These are phyloP conservation scores for Pythium aphanidermatum DNA, from an alignment of 352 stramenopile genomes.

Conservation along the genomic window DNA sequence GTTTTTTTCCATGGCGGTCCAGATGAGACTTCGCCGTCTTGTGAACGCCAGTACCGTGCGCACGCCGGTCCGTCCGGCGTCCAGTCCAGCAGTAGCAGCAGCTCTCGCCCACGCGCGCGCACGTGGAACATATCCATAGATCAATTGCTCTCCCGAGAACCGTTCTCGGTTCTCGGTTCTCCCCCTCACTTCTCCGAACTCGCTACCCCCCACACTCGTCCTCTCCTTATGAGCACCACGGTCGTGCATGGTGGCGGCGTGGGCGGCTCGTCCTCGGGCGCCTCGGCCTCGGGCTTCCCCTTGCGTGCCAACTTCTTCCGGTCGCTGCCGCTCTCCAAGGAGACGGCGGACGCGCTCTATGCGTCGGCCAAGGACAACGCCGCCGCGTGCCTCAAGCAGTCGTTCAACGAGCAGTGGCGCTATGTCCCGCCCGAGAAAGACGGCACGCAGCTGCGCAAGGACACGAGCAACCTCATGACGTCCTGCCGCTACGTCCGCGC, in stretches of 20 bases:
- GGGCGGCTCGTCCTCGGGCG: background rate
- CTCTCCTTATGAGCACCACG: too few relatives aligned
- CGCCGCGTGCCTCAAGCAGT: conserved; percentile 50
- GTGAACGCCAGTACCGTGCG: too few relatives aligned
- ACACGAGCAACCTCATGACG: conserved; percentile 67
- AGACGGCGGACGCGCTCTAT: conserved; percentile 53
- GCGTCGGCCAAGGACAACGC: conserved; percentile 46
- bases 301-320: conserved; percentile 71
- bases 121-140: too few relatives aligned
- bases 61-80: too few relatives aligned
- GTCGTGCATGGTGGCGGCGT: background rate
- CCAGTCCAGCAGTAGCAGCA: too few relatives aligned
- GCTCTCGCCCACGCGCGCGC: too few relatives aligned
- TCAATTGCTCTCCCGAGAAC: too few relatives aligned
- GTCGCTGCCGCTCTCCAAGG: conserved; percentile 45
- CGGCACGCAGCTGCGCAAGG: conserved; percentile 73
- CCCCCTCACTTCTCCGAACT: conserved; percentile 17
- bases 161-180: too few relatives aligned
- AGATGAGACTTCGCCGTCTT: too few relatives aligned
- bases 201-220: conserved; percentile 8
- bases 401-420: conserved; percentile 77
- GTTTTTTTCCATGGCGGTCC: conserved; percentile 4
- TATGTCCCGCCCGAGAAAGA: conserved; percentile 78
- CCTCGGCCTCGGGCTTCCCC: conserved; percentile 34
- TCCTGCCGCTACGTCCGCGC: conserved; percentile 63